Percentiles rank a stretch among this genome's conserved stretches.
phyloP scores from a whole-genome alignment of 768 basidiomycete genomes.

The Suillus subluteus region DNA sequence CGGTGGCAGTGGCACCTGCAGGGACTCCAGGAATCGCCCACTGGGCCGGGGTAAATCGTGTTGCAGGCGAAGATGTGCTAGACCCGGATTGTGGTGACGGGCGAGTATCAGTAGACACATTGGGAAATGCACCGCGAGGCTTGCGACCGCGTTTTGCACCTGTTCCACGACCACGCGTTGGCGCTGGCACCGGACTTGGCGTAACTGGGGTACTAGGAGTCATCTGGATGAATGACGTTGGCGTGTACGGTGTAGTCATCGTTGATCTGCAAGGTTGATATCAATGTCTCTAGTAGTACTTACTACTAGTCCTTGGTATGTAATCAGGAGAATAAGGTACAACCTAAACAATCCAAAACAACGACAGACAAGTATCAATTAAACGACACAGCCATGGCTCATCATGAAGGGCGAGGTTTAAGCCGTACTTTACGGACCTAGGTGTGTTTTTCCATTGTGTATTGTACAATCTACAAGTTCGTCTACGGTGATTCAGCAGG shows the following conservation, averaged over 20 bases:
- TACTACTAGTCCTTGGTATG: background rate
- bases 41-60: conserved; percentile 43
- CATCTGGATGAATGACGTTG: conserved; percentile 32
- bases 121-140: conserved; percentile 44
- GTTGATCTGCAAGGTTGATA: background rate
- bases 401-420: too few species aligned
- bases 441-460: too few species aligned
- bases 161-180: conserved; percentile 23
- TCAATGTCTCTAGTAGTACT: background rate
- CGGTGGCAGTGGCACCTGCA: conserved; percentile 14
- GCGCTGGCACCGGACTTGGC: conserved; percentile 23
- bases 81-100: conserved; percentile 16
- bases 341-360: background rate
- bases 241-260: conserved; percentile 30
- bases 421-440: too few species aligned
- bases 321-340: background rate
- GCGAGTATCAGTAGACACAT: conserved; percentile 21
- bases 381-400: too few species aligned
- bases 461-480: too few species aligned
- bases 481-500: too few species aligned
- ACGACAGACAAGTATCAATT: too few species aligned
- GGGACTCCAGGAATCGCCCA: conserved; percentile 35
- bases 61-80: conserved; percentile 16
- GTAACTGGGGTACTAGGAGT: conserved; percentile 17
- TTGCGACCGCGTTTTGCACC: conserved; percentile 53